Base-by-base conservation (phyloP, 139 green algal species). In the Ettlia oleoabundans region DNA sequence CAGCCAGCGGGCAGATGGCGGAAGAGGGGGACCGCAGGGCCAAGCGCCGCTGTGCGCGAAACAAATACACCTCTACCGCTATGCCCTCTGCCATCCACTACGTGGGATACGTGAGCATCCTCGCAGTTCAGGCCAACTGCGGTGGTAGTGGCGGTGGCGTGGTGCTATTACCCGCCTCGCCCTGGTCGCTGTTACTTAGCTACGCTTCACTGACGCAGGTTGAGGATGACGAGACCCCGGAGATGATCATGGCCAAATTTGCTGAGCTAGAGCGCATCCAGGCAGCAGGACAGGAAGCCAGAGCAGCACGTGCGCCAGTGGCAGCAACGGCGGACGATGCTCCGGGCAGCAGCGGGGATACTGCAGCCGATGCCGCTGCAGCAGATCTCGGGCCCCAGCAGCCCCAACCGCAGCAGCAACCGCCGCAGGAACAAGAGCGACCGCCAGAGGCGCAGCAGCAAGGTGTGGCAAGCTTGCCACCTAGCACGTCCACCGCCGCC, bases 181-280 rank as follows among this genome's bases (percentile, higher is more conserved):
- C n/a, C n/a, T n/a, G n/a, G n/a, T n/a, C n/a, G n/a, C n/a, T n/a
- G n/a, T n/a, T n/a, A n/a, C 26, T 67, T n/a, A 21, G 7, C 21
- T 21, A 33, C 58, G 13, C 22, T 69, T 28, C 37, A 22, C 10
- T n/a, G 15, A 24, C 61, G 41, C 52, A 83, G 75, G 76, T 98
- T 0, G 95, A 98, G 86, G 95, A 98, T 28, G 92, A 98, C 13
- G 95, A 98, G 82, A 98, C 95, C 18, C 95, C 95, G 1, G 95
- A 98, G 53, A 96, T 95, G 93, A 98, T 98, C 78, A 98, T 98
- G 94, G 89, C 90, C 21, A 98, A 98, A 78, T 98, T 98, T 78
- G 91, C 91, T 69, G 94, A 94, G 84, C 84, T 98, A 73, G 95
- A 97, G 51, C 78, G 80, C 35, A 93, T 98, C 38, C 64, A 93